Base-by-base conservation (phyloP, 2,329 filamentous ascomycete species). In the Periconia digitata region DNA sequence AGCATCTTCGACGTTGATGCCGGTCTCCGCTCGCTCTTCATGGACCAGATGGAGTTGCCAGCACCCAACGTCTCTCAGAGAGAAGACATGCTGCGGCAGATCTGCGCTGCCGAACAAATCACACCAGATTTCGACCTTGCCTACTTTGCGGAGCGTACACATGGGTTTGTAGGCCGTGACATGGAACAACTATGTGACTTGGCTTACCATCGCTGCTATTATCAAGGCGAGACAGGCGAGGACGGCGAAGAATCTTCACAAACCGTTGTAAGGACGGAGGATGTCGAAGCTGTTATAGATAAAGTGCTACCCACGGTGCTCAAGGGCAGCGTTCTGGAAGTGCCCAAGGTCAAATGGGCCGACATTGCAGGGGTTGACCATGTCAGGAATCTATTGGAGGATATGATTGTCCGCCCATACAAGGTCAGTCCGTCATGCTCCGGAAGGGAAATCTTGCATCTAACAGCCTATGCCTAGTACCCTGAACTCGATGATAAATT, bases 281-380 rank as follows among this genome's bases (percentile, higher is more conserved):
- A 91, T 60, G 79, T 90, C 43, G 77, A 84, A 27, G 69, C 77
- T 34, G 89, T 90, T 1, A 77, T 92, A 29, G 78, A 81, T 32
- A 74, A 82, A 46, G 84, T 91, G n/a, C 81, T 83, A 10, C 90
- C 92, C 1, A 91, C 87, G 1, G 89, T 90, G 3, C 92, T 97
- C 83, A 85, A 90, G 56, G 91, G 95, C 64, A 85, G 96, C 46
- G 90, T 94, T 65, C 79, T 96, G 40, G 89, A 95, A 64, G 92
- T 90, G 8, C 92, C 91, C 0, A 91, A 88, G 13, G 85, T 95
- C 22, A 82, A 81, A 69, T 97, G 91, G 91, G 78, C 81, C 41
- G 90, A 96, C 62, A 92, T 97, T 43, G 92, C 90, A 51, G 92
- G 92, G 1, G 89, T 95, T 54, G 82, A 87, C 38, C 78, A 81